Conservation (phyloP, 176 grass and related monocot genomes). For the Eleusine coracana region DNA sequence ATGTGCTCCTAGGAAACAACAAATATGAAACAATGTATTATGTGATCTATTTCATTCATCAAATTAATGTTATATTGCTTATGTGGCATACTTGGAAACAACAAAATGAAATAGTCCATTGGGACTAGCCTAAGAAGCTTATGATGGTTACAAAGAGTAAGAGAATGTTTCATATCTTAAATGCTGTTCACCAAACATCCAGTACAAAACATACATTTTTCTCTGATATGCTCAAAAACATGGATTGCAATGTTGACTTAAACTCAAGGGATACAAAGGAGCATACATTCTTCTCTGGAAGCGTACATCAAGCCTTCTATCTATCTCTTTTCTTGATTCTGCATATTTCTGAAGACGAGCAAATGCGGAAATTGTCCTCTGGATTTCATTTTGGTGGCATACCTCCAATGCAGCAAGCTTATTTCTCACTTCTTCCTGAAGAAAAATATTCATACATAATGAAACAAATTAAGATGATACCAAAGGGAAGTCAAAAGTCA, state of each 20-base stretch:
- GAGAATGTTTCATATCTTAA: constrained; percentile 12
- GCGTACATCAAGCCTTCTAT: constrained; percentile 75
- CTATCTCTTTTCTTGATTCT: constrained; percentile 79
- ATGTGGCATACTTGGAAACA: too few relatives aligned
- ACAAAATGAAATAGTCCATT: too few relatives aligned
- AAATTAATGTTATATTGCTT: too few relatives aligned
- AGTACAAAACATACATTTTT: neutral
- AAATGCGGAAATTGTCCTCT: constrained; percentile 57
- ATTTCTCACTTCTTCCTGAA: constrained; percentile 75
- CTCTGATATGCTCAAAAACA: constrained; percentile 13
- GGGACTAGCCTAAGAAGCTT: constrained; percentile 31
- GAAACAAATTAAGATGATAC: constrained; percentile 24
- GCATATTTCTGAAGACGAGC: constrained; percentile 61
- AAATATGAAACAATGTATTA: too few relatives aligned
- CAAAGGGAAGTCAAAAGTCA: neutral
- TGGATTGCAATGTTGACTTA: constrained; percentile 2
- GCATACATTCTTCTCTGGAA: constrained; percentile 93
- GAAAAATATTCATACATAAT: constrained; percentile 35
- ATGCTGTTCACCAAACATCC: constrained; percentile 11
- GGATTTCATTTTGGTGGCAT: constrained; percentile 70
- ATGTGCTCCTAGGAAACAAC: too few relatives aligned
- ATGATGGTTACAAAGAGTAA: neutral
- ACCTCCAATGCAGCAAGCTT: constrained; percentile 58
- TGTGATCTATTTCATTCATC: too few relatives aligned
- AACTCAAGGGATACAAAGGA: neutral